Base-by-base conservation (phyloP, 1,139 yeast genomes). In the Geotrichum phurueaensis region DNA sequence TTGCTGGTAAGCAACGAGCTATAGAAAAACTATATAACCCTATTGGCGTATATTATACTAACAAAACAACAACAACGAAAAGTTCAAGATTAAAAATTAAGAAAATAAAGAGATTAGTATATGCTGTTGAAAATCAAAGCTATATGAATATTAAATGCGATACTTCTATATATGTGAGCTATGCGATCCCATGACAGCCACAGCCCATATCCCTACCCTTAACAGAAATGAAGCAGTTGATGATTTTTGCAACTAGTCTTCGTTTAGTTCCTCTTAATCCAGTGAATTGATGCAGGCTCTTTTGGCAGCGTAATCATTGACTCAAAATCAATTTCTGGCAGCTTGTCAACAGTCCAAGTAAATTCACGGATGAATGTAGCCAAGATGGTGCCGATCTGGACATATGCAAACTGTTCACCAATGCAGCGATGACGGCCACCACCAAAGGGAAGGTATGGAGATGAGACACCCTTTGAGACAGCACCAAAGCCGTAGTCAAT, bases 381-480 rank as follows among this genome's bases (percentile, higher is more conserved):
- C 72, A 94, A 79, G 65, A 94, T 81, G 60, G 96, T 86, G 59
- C 97, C 96, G 69, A 94, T 82, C 79, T 94, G 99, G 67, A 87
- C 86, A 75, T 87, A 90, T 53, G 99, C 99, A 78, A 94, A 94
- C 73, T 92, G 98, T 77, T 94, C 99, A 71, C 99, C 99, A 71
- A 94, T 91, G 78, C 99, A 94, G 79, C 99, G 87, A 75, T 94
- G 99, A 81, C 99, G 89, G 67, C 99, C 99, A 75, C 98, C 99
- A 69, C 99, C 99, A 71, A 94, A 94, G 60, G 99, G 99, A 73
- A 94, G 83, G 77, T 90, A 94, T 60, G 99, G 97, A 56, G 97
- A 89, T 29, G 89, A 79, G 51, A 94, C 98, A 76, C 98, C 99
- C 78, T 94, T 94, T 58, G 96, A 85, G 66, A 94, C 90, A 64